Conservation (phyloP, 345 rosid species). For the Firmiana major region DNA sequence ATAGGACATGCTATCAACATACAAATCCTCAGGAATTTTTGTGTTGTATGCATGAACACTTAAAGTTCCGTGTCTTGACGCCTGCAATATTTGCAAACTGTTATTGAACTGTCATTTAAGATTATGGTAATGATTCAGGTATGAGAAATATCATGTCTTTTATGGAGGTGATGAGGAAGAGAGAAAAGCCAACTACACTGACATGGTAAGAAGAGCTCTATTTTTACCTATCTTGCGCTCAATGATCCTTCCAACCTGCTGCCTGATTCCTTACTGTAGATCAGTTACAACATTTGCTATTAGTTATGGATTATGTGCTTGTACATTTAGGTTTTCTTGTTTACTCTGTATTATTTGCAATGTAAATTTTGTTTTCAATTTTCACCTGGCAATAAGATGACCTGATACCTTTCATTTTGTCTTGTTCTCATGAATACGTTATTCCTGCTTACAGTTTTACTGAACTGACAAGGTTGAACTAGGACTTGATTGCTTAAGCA, state of each 20-base stretch:
- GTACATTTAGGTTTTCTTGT: background rate
- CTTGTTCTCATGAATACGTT: background rate
- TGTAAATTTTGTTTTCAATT: background rate
- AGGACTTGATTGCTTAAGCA: background rate
- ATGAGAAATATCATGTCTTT: slow-evolving; percentile 80
- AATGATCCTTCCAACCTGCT: background rate
- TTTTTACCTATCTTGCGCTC: background rate
- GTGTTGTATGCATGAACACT: background rate
- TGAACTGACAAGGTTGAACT: background rate
- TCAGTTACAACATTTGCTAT: background rate
- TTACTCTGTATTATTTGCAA: background rate
- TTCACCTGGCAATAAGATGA: background rate
- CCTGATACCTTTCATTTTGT: background rate
- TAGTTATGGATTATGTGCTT: background rate
- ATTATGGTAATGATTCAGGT: slow-evolving; percentile 44
- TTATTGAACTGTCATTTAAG: background rate
- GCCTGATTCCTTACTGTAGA: background rate
- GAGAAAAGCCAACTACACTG: slow-evolving; percentile 77
- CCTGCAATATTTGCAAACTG: background rate
- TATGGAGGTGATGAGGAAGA: slow-evolving; percentile 91
- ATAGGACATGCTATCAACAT: background rate
- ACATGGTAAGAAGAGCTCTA: slow-evolving; percentile 57
- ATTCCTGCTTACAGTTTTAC: background rate
- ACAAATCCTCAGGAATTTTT: background rate
- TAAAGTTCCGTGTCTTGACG: background rate